Base-by-base conservation (phyloP, 2,329 filamentous ascomycete species). In the Metarhizium humberi region DNA sequence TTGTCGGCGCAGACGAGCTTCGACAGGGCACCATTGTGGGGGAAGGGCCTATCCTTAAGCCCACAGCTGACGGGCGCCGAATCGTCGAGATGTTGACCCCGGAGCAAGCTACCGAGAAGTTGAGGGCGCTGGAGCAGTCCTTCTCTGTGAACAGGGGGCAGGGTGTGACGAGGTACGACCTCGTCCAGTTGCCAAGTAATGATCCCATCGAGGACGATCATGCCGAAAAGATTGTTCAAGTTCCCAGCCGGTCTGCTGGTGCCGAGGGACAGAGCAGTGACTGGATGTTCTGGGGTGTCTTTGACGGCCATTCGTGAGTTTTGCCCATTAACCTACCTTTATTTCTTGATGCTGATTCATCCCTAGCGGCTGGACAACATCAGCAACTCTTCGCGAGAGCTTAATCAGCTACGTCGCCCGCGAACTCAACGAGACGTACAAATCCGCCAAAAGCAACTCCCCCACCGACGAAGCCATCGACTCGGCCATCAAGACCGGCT, bases 261-360 rank as follows among this genome's bases (percentile, higher is more conserved):
- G 64, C 66, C 25, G 63, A 68, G 38, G 69, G 78, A 13, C 43
- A 51, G 6, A 58, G 47, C 57, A 89, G 82, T 58, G 95, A 99
- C 71, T 99, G 94, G 94, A 97, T 97, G 91, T 99, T 99, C 71
- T 99, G 95, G 94, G 94, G 92, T 56, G 92, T 99, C 18, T 99
- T 97, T 71, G 94, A 99, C 67, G 94, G 94, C 0, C 94, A 99
- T 72, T 90, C 89, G 90, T 92, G 75, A 71, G 81, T 80, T 25
- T 18, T 14, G 13, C 3, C 4, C 11, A 34, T 47, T 30, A 16
- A 18, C 45, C 25, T 42, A 52, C 32, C 32, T 3, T 34, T 34
- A 11, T 8, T 34, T 11, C 56, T 18, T 62, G 34, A 63, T 47
- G 43, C 62, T 56, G 50, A 10, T 10, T 3, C 4, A 14, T 62